phyloP scores from a whole-genome alignment of 202 grass and related monocot genomes.

The Setaria italica region DNA sequence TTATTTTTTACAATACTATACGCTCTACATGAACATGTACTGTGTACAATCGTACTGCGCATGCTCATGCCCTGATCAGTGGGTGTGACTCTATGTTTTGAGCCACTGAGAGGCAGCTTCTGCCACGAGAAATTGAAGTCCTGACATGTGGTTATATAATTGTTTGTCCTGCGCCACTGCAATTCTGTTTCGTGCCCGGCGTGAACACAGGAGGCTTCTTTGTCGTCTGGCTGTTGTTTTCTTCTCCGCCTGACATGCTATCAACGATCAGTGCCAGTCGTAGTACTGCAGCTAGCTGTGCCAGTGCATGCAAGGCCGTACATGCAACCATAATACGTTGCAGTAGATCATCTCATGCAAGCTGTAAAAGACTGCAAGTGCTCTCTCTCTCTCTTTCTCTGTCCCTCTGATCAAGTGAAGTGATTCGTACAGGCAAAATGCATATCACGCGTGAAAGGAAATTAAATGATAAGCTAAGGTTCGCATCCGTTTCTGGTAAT shows the following conservation, averaged over 20 bases:
- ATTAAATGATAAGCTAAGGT: constrained; percentile 29
- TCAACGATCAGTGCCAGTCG: constrained; percentile 36
- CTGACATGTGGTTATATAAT: constrained; percentile 51
- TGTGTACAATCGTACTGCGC: not conserved
- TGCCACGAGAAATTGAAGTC: constrained; percentile 55
- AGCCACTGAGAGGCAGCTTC: constrained; percentile 7
- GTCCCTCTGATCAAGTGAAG: not conserved
- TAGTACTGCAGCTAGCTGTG: not conserved
- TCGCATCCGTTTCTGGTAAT: constrained; percentile 22
- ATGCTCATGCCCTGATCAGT: not conserved
- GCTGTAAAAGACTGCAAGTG: not conserved
- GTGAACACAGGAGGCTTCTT: constrained; percentile 33
- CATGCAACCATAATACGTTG: not conserved
- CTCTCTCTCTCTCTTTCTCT: not conserved
- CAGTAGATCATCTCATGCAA: constrained; percentile 26
- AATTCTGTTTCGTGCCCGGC: constrained; percentile 55
- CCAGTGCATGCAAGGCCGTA: constrained; percentile 11
- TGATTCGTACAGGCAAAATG: constrained; percentile 17
- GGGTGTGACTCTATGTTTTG: not conserved
- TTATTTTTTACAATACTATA: not conserved
- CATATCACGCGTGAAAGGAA: constrained; percentile 36
- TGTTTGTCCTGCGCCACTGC: constrained; percentile 39
- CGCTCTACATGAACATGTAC: not conserved
- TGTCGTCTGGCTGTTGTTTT: constrained; percentile 65
- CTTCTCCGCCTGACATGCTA: constrained; percentile 55